Percentiles rank a stretch among this genome's conserved stretches.
Evolutionary conservation across 805 yeast species (phyloP).

Genomic region (Zygosaccharomyces kombuchaensis): DNA sequence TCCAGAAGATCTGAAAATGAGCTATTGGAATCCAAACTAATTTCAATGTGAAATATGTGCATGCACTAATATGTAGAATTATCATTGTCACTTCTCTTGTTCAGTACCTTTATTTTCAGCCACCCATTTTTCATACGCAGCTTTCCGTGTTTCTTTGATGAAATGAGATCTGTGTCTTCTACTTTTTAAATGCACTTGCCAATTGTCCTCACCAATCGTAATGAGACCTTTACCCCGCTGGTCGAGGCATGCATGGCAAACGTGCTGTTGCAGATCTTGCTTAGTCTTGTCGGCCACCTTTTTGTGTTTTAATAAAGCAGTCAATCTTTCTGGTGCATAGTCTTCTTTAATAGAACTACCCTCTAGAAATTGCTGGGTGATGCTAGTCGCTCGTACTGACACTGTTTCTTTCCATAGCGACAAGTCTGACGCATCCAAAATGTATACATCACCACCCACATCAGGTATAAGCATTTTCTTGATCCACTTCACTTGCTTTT

Average conservation of each 20-base stretch:
- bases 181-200: slow-evolving; percentile 64
- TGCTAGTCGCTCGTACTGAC: slow-evolving; percentile 46
- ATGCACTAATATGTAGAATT: not conserved
- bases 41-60: not conserved
- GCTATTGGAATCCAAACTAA: slow-evolving; percentile 39
- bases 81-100: not conserved
- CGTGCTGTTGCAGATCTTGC: slow-evolving; percentile 57
- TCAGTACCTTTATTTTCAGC: slow-evolving; percentile 7
- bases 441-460: slow-evolving; percentile 54
- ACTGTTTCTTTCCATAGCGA: slow-evolving; percentile 57
- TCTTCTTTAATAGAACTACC: slow-evolving; percentile 13
- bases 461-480: slow-evolving; percentile 62
- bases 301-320: slow-evolving; percentile 21
- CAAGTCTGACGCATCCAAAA: slow-evolving; percentile 76
- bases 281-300: slow-evolving; percentile 7
- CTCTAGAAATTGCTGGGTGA: slow-evolving; percentile 42
- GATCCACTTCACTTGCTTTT: slow-evolving; percentile 88
- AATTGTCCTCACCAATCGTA: slow-evolving; percentile 68
- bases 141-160: slow-evolving; percentile 45
- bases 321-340: slow-evolving; percentile 40
- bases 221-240: slow-evolving; percentile 51
- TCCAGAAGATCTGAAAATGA: slow-evolving; percentile 50
- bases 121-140: slow-evolving; percentile 49
- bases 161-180: slow-evolving; percentile 60
- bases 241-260: slow-evolving; percentile 63